A percentile compares a stretch with the other conserved stretches of the same genome.
These are phyloP conservation scores for Senecio squalidus DNA, from an alignment of 140 eudicot species.

Conservation along the genomic window DNA sequence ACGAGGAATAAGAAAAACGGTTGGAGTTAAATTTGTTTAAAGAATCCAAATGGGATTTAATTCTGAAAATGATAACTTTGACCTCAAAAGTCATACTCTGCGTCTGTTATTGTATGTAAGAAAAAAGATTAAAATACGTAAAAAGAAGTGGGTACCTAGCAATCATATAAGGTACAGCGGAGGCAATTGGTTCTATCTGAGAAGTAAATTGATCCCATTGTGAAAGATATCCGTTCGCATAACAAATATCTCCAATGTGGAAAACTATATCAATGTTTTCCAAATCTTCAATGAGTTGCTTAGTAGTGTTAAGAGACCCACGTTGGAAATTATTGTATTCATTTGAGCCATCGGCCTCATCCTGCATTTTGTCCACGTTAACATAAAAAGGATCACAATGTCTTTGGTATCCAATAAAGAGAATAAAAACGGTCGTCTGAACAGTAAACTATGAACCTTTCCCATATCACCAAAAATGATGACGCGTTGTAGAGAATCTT, in stretches of 20 bases:
- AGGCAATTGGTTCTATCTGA: constrained; percentile 62
- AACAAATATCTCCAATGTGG: constrained; percentile 69
- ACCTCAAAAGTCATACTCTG: not conserved
- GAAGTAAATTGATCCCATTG: constrained; percentile 83
- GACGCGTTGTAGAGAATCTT: constrained; percentile 52
- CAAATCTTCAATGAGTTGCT: constrained; percentile 40
- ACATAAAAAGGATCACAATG: not conserved
- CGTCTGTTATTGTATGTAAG: not conserved
- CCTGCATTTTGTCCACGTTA: constrained; percentile 29
- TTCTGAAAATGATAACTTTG: not conserved
- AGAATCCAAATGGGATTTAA: not conserved
- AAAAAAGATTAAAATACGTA: not conserved
- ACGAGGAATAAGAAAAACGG: not conserved
- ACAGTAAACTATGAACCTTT: constrained; percentile 34
- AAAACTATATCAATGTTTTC: constrained; percentile 52
- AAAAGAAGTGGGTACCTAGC: constrained; percentile 37
- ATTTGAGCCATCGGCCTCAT: constrained; percentile 60
- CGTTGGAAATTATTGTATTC: constrained; percentile 54
- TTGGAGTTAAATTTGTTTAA: too few species aligned
- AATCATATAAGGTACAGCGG: constrained; percentile 63
- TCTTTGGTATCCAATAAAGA: not conserved
- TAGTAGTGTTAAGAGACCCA: constrained; percentile 65
- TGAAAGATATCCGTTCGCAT: constrained; percentile 70
- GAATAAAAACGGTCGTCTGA: not conserved
- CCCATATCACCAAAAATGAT: constrained; percentile 72